Evolutionary conservation across 306 rosid genomes (phyloP), one percentile per base, ranked within the genome.

Genomic region (Quillaja saponaria): DNA sequence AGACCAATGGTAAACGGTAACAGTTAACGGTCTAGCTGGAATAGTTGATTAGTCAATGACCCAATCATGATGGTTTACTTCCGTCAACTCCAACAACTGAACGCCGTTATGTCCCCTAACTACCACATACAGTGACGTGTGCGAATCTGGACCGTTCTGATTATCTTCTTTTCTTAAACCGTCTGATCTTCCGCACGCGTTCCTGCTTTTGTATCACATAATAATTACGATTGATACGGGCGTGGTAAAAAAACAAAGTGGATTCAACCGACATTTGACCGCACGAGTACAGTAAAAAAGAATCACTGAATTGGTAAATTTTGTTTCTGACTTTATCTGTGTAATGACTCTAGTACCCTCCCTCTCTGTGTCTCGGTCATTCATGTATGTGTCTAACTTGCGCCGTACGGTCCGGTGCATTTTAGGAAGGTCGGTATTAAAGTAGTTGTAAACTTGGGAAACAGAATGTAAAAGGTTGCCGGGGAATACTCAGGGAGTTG

Each of bases 91-190:
- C 78, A 13, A 69, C 41, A 72, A 45, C 41, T 51, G 70, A 59
- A 82, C 76, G 61, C 71, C 84, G 75, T 82, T 78, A 21, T 80
- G 87, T 79, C 73, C 74, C 87, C 90, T 58, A 79, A 77, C 74
- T 0, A 49, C 75, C 48, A 6, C 6, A 15, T 19, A 13, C 0
- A 59, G 0, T 49, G 63, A 76, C 54, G 60, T 47, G 74, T 50
- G 11, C 6, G 15, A 35, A 33, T 12, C 15, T 7, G 1, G 8
- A 19, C 63, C 48, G 67, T 56, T 13, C 0, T 21, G 33, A 53
- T 33, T 0, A 7, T 9, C 4, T 45, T 61, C 79, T 1, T 3
- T 46, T 42, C 58, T 11, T 56, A 6, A 34, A 47, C 67, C 34
- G 49, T 67, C 62, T 16, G 38, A 48, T 64, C 18, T 0, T 13